Evolutionary conservation across 1,284 basidiomycete genomes (phyloP), one percentile per base, ranked within the genome.

Genomic region (Hemileia vastatrix): DNA sequence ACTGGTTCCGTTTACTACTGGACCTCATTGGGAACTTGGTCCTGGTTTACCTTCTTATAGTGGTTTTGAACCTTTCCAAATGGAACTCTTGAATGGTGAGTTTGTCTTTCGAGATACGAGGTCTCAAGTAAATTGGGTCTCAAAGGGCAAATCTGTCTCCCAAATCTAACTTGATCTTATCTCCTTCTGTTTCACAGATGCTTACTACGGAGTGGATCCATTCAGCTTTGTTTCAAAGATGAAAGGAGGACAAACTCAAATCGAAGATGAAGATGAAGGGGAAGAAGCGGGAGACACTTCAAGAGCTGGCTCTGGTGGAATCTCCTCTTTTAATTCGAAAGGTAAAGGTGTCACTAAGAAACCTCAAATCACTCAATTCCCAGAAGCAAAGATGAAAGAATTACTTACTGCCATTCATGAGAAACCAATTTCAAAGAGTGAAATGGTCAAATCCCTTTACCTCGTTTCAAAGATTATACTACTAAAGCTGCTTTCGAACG

Each of bases 1-100:
- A 48, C 67, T 75, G 11, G 70, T 74, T 15, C 71, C 72, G 1
- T 71, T 74, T 47, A 64, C 66, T 6, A 68, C 70, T 0, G 73
- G 73, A 0, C 73, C 73, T 8, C 71, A 74, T 54, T 75, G 71
- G 71, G 71, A 74, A 51, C 11, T 27, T 1, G 64, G 57, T 19
- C 58, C 71, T 15, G 67, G 67, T 55, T 62, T 61, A 32, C 66
- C 70, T 48, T 63, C 58, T 3, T 67, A 72, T 54, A 67, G 69
- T n/a, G 63, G 65, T 19, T 73, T 75, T 40, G 60, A 64, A 31
- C 57, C 54, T 1, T 75, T 72, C 57, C 67, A 68, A 49, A 71
- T 72, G 48, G 71, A 72, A 54, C 65, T 75, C 19, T 57, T 75
- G 19, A 73, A 74, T 58, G 69, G 65, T 57, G 57, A 54, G 50